These are phyloP conservation scores for Cyberlindnera saturnus DNA, from an alignment of 805 yeast species.

Conservation along the genomic window DNA sequence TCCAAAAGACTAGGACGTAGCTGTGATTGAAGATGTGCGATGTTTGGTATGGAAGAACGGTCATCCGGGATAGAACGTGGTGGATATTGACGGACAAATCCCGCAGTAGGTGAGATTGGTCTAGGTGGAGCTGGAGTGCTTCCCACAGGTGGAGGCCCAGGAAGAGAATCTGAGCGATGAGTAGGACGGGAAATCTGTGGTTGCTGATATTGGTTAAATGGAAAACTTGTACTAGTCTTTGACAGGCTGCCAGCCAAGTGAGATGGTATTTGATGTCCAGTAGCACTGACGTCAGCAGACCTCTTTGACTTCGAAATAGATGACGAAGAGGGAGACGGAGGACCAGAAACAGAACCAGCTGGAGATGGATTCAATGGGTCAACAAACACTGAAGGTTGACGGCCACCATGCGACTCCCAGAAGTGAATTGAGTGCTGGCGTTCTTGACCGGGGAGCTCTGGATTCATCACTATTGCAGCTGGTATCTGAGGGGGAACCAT, in stretches of 20 bases:
- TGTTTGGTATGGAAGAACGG: constrained; percentile 13
- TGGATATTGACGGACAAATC: constrained; percentile 1
- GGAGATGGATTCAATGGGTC: constrained; percentile 22
- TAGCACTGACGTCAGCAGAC: not conserved
- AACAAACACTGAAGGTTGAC: constrained; percentile 23
- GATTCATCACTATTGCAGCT: too few species aligned
- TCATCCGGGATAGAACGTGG: constrained; percentile 21
- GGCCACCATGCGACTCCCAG: constrained; percentile 18
- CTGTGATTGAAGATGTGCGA: constrained; percentile 14
- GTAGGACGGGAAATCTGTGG: not conserved
- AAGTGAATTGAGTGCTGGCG: constrained; percentile 18
- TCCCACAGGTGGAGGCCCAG: not conserved
- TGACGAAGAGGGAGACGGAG: not conserved
- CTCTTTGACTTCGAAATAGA: not conserved
- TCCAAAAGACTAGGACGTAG: constrained; percentile 22
- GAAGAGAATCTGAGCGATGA: too few species aligned
- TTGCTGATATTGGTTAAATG: not conserved
- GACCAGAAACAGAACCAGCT: constrained; percentile 1
- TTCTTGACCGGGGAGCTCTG: not conserved
- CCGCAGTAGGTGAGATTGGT: not conserved
- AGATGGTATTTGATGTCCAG: not conserved
- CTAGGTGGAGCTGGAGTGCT: not conserved
- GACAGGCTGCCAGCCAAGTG: not conserved
- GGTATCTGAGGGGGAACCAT: too few species aligned
- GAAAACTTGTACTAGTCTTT: not conserved